Evolutionary conservation across 164 flowering plant genomes (phyloP), one percentile per base, ranked within the genome.

Genomic region (Liquidambar formosana): DNA sequence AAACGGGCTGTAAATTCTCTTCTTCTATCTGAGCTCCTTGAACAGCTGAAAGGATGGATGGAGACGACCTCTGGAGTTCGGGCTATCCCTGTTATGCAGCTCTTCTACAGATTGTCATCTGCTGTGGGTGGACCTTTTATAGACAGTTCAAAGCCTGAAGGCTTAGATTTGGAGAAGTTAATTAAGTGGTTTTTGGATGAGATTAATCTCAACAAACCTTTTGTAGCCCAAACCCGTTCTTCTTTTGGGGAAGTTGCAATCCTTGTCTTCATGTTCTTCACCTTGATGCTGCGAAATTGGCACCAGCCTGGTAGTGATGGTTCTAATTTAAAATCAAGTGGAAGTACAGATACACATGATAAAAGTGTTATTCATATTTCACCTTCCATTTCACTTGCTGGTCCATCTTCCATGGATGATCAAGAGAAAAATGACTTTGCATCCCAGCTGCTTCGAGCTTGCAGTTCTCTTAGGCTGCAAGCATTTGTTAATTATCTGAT

Each of bases 271-370:
- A 93, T 93, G 97, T 96, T 93, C 81, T 93, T 96, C 84, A 96
- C 94, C 45, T 84, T 96, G 81, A 96, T 96, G 99, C 89, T 96
- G 28, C 83, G 98, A 23, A 96, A 90, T 76, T 96, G 99, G 99
- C 90, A 96, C 76, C 99, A 96, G 69, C 98, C 99, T 73, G 95
- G 98, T 58, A 83, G 77, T 79, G 98, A 92, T 64, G 71, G 76
- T 68, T 76, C 89, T 61, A 33, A 70, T 41, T 41, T 81, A 64
- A 93, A 86, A 79, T 72, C 88, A 47, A 71, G 78, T 78, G 92
- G 82, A 19, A 56, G 65, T 63, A 13, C 86, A 52, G 95, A 91
- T 54, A 23, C 81, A 10, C 90, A 83, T 68, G 97, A 93, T 59
- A 90, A 81, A 75, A 77, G 67, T 61, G 43, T 72, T 51, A 22